These are phyloP conservation scores for Thelonectria olida DNA, from an alignment of 2,329 filamentous ascomycete species.

Conservation along the genomic window DNA sequence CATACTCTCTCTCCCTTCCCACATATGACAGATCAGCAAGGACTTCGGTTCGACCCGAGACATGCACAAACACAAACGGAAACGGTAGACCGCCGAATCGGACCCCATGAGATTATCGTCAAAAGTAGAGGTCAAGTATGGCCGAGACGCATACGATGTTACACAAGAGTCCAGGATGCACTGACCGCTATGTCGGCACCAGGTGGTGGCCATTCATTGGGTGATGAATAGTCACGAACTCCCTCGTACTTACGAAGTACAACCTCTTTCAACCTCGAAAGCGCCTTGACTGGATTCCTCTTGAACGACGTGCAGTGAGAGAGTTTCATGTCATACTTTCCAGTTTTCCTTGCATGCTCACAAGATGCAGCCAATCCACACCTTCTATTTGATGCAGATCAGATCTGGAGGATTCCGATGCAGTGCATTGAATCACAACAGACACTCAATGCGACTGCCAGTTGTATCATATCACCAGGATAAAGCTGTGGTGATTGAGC, in stretches of 20 bases:
- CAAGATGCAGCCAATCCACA: not conserved
- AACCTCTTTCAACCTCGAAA: not conserved
- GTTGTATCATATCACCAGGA: not conserved
- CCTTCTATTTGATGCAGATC: not conserved
- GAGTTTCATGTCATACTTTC: not conserved
- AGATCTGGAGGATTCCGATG: not conserved
- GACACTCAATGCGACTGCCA: not conserved
- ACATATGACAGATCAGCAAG: too few species aligned
- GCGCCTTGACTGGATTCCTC: not conserved
- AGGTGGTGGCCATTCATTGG: not conserved
- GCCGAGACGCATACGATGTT: not conserved
- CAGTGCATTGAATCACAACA: not conserved
- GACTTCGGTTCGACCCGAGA: not conserved
- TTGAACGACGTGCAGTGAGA: not conserved
- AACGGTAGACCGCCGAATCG: not conserved
- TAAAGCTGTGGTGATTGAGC: not conserved
- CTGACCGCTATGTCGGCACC: constrained; percentile 3
- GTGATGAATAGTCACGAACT: not conserved
- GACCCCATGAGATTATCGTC: not conserved
- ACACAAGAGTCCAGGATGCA: not conserved
- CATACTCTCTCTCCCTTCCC: too few species aligned
- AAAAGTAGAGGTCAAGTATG: not conserved
- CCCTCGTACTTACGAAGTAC: not conserved
- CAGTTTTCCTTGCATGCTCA: not conserved
- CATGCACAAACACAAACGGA: not conserved